phyloP scores from a whole-genome alignment of 768 basidiomycete genomes.

The Tulasnella sp. region DNA sequence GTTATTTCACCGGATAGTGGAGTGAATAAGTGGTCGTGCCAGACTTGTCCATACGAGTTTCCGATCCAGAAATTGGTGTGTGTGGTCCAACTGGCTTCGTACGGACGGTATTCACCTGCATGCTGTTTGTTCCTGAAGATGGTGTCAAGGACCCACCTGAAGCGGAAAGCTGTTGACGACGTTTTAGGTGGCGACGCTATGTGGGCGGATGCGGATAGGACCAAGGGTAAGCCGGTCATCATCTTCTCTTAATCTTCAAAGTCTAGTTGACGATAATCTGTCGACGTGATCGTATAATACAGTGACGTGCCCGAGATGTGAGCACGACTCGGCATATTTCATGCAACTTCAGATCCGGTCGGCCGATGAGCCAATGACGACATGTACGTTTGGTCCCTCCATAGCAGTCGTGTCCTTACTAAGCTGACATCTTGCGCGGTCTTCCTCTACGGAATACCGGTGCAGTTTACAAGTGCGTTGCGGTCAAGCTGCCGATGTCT shows the following conservation, averaged over 20 bases:
- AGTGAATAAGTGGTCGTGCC: conserved; percentile 87
- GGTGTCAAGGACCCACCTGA: conserved; percentile 76
- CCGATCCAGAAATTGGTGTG: conserved; percentile 72
- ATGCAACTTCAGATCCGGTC: conserved; percentile 93
- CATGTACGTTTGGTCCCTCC: too few species aligned
- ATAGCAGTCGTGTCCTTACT: too few species aligned
- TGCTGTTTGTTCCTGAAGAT: too few species aligned
- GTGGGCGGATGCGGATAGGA: conserved; percentile 90
- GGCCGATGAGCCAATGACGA: conserved; percentile 84
- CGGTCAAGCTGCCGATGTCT: not conserved
- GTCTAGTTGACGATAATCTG: too few species aligned
- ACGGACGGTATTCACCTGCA: too few species aligned
- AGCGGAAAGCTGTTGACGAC: conserved; percentile 88
- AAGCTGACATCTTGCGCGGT: not conserved
- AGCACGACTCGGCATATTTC: conserved; percentile 76
- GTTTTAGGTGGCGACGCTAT: conserved; percentile 88
- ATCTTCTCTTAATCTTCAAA: too few species aligned
- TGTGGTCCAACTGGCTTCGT: not conserved
- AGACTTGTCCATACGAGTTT: conserved; percentile 85
- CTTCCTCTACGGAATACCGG: not conserved
- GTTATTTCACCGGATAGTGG: conserved; percentile 65
- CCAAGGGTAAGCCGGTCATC: conserved; percentile 43
- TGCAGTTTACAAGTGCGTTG: conserved; percentile 15
- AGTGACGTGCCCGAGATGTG: conserved; percentile 67
- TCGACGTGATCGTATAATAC: conserved; percentile 27